Conservation (phyloP, 2,329 filamentous ascomycete genomes). For the Periconia sp. region DNA sequence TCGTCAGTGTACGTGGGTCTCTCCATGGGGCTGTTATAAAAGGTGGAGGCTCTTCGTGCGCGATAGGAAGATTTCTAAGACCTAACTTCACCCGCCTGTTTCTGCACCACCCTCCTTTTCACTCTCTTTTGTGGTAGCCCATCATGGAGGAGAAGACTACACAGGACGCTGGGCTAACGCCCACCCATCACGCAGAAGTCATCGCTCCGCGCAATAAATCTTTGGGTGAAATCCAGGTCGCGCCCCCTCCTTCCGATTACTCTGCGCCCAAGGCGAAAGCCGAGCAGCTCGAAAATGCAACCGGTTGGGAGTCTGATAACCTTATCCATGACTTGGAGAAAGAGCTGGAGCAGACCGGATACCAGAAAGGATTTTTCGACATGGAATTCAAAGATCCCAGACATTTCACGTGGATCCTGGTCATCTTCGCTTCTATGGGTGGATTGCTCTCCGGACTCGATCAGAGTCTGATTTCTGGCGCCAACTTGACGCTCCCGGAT, state of each 20-base stretch:
- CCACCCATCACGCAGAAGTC: constrained; percentile 12
- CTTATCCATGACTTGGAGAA: constrained; percentile 51
- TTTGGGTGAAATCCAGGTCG: constrained; percentile 25
- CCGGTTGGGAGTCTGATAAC: constrained; percentile 53
- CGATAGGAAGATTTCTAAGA: too few relatives aligned
- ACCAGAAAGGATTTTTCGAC: constrained; percentile 56
- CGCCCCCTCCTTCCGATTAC: constrained; percentile 26
- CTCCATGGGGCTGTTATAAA: constrained; percentile 34
- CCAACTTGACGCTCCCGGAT: constrained; percentile 68
- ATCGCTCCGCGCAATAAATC: constrained; percentile 14
- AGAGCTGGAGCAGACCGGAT: constrained; percentile 41
- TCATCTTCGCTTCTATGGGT: constrained; percentile 77
- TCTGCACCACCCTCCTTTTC: constrained; percentile 7
- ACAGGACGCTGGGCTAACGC: too few relatives aligned
- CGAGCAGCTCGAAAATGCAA: constrained; percentile 39
- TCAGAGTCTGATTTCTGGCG: constrained; percentile 74
- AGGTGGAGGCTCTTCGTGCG: constrained; percentile 19
- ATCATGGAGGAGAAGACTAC: constrained; percentile 37
- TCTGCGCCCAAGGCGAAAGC: constrained; percentile 37
- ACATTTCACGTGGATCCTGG: constrained; percentile 71
- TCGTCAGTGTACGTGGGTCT: constrained; percentile 15
- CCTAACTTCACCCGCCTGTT: constrained; percentile 12
- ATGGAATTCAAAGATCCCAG: constrained; percentile 66
- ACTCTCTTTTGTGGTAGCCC: constrained; percentile 10
- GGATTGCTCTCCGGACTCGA: constrained; percentile 75